Conservation (phyloP, 2,329 filamentous ascomycete species). For the Immersiporthe knoxdaviesiana region DNA sequence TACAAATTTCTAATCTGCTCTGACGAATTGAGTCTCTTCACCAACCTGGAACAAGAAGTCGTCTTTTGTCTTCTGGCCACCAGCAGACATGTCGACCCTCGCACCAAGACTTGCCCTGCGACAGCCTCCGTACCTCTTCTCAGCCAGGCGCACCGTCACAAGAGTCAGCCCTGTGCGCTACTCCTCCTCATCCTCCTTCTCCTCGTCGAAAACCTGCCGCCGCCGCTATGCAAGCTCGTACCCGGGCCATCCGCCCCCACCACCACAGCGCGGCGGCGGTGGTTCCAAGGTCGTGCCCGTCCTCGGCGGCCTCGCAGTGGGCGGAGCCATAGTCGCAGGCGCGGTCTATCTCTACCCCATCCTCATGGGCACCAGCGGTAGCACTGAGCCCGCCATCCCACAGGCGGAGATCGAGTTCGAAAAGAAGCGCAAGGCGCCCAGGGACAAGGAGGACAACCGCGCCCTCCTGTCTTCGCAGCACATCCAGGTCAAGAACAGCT, state of each 20-base stretch:
- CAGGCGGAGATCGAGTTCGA: slow-evolving; percentile 69
- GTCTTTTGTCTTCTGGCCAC: not conserved
- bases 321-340: slow-evolving; percentile 12
- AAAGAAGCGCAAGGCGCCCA: slow-evolving; percentile 59
- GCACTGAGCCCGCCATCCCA: slow-evolving; percentile 30
- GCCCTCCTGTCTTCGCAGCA: slow-evolving; percentile 84
- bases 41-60: not conserved
- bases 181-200: no score
- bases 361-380: slow-evolving; percentile 27
- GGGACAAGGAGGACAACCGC: slow-evolving; percentile 71
- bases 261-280: not conserved
- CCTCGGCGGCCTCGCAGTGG: slow-evolving; percentile 16
- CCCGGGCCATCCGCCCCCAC: slow-evolving; percentile 10
- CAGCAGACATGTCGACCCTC: slow-evolving; percentile 22
- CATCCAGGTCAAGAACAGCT: slow-evolving; percentile 82
- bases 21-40: slow-evolving; percentile 1
- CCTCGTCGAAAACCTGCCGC: not conserved
- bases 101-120: slow-evolving; percentile 22
- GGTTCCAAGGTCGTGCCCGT: slow-evolving; percentile 1
- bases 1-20: not conserved
- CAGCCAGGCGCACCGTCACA: slow-evolving; percentile 9
- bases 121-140: slow-evolving; percentile 12
- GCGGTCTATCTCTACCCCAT: slow-evolving; percentile 26
- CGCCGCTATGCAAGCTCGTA: slow-evolving; percentile 21
- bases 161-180: not conserved